Evolutionary conservation across 306 rosid genomes (phyloP).

Genomic region (Arachis stenosperma): DNA sequence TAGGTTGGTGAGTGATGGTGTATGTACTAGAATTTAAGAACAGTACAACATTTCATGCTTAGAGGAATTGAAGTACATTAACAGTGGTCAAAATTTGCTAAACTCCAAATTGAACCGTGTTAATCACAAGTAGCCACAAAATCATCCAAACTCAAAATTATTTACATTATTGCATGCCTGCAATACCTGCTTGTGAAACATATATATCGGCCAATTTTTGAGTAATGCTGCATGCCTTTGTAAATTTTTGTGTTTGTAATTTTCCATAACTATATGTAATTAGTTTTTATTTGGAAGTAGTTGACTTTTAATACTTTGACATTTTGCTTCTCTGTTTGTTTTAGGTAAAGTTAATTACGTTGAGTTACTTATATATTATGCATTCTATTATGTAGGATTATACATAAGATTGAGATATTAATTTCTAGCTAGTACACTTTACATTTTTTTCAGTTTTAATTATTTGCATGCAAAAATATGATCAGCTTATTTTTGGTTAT

Average conservation of each 20-base stretch:
- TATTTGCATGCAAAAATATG: no score
- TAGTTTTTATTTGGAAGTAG: conserved; percentile 9
- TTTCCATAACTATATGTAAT: conserved; percentile 14
- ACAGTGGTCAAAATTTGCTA: conserved; percentile 37
- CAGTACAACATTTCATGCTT: conserved; percentile 33
- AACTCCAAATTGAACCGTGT: conserved; percentile 45
- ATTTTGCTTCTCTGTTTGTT: conserved; percentile 39
- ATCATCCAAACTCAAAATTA: conserved; percentile 46
- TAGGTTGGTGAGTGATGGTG: no score
- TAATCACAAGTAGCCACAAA: conserved; percentile 43
- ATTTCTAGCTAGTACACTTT: not conserved
- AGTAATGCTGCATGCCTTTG: conserved; percentile 21
- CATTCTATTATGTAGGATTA: not conserved
- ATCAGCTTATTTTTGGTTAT: no score
- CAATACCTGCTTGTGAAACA: conserved; percentile 37
- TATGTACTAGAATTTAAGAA: not conserved
- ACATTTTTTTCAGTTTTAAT: not conserved
- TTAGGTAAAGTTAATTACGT: not conserved
- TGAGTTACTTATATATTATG: not conserved
- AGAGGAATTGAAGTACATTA: conserved; percentile 11
- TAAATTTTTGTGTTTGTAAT: conserved; percentile 41
- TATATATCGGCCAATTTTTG: conserved; percentile 35
- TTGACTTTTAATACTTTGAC: conserved; percentile 38
- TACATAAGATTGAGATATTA: not conserved
- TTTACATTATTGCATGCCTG: conserved; percentile 42